Base-by-base conservation (phyloP, 176 grass and related monocot species). In the Lolium multiflorum region DNA sequence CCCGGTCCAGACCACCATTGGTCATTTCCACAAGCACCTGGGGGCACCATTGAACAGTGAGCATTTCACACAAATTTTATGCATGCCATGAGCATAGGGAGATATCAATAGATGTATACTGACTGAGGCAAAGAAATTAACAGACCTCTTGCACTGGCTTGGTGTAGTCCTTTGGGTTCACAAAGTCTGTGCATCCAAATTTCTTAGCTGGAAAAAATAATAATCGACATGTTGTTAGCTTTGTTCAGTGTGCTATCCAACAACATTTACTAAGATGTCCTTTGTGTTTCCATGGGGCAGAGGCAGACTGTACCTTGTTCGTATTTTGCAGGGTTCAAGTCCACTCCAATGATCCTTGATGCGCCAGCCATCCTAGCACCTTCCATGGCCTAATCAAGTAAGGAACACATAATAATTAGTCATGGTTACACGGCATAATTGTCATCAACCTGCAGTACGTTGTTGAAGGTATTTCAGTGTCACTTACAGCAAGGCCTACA, bases 1-100 rank as follows among this genome's bases (percentile, higher is more conserved):
- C 88, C 16, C 90, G 85, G 63, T 93, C 92, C 0, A 97, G 87
- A 5, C 92, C 95, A 1, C 95, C 95, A 15, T 94, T 91, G n/a
- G 95, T 97, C 92, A 97, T 94, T 69, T 94, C 95, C 26, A 86
- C 82, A 15, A 97, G 90, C 26, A 97, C 92, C 94, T 94, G 79
- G 3, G 76, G 9, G 9, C 21, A 82, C 11, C 43, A 84, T 72
- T 12, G 6, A 37, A 79, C 20, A 81, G 2, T 22, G 15, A 24
- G 74, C 16, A 26, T 64, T 81, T 47, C 12, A 64, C 18, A 81
- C 15, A 69, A 18, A 2, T 11, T 58, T 18, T 16, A 12, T 7
- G 12, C 37, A 22, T 18, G 9, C 16, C 37, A 56, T 79, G 28
- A 44, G 84, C 14, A 20, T 11, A 61, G 2, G 20, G 21, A 2